Conservation (phyloP, 208 protist genomes). For the Acanthamoeba royreba region DNA sequence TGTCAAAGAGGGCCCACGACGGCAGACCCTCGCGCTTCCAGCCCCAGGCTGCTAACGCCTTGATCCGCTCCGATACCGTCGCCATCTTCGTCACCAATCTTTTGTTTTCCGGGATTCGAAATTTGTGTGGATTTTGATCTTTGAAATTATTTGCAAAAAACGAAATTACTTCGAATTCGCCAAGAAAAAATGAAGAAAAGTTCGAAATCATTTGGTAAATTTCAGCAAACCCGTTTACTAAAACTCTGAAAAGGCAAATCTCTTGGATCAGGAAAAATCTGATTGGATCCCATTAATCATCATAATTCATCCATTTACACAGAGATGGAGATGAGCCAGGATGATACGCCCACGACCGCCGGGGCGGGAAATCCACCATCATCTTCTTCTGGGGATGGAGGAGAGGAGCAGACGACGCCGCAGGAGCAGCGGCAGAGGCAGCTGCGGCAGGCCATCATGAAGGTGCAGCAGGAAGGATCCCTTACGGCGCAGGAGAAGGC, state of each 20-base stretch:
- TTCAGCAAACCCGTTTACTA: no score
- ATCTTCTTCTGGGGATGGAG: not conserved
- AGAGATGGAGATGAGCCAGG: no score
- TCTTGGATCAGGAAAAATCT: no score
- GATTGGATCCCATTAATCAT: no score
- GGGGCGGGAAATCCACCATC: no score
- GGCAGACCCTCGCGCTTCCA: constrained; percentile 30
- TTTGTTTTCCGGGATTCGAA: not conserved
- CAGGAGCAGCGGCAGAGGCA: not conserved
- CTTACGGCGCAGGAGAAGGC: not conserved
- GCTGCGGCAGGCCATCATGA: constrained; percentile 2
- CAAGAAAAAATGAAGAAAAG: not conserved
- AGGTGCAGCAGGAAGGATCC: not conserved
- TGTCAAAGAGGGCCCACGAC: not conserved
- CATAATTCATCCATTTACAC: no score
- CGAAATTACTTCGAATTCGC: no score
- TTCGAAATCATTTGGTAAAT: no score
- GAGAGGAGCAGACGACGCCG: not conserved
- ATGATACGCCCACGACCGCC: no score
- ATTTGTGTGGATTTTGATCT: no score
- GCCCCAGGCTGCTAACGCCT: not conserved
- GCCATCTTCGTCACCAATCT: not conserved
- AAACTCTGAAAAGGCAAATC: no score
- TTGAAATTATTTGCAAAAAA: no score
- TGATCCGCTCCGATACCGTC: not conserved